Evolutionary conservation across 176 grass and related monocot species (phyloP).

Genomic region (Raddia distichophylla): DNA sequence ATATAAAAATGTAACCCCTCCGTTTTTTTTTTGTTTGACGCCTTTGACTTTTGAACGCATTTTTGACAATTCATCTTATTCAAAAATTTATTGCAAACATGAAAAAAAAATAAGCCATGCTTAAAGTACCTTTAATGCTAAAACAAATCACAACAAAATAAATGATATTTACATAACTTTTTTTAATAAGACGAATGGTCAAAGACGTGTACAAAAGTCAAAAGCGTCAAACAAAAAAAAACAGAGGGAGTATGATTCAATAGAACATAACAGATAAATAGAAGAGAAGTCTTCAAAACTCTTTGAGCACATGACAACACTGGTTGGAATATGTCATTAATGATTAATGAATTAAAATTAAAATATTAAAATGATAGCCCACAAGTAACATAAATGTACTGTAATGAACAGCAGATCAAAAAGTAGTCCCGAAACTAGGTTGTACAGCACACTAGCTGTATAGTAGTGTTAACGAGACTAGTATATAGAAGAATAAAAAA

Average conservation of each 20-base stretch:
- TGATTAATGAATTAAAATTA: constrained; percentile 4
- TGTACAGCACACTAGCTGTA: not conserved
- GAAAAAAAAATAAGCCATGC: too few relatives aligned
- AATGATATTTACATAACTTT: too few relatives aligned
- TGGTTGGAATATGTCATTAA: not conserved
- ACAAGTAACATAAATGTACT: not conserved
- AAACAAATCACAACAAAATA: too few relatives aligned
- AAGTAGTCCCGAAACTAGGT: constrained; percentile 2
- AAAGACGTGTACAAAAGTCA: too few relatives aligned
- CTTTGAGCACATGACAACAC: constrained; percentile 18
- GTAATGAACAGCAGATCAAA: not conserved
- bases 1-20: not conserved
- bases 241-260: not conserved
- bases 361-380: constrained; percentile 29
- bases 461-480: constrained; percentile 10
- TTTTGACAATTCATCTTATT: too few relatives aligned
- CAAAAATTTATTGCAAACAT: too few relatives aligned
- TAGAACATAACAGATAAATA: constrained; percentile 16
- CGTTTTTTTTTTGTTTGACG: too few relatives aligned
- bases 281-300: not conserved
- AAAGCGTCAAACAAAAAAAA: too few relatives aligned
- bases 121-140: too few relatives aligned
- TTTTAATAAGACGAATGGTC: too few relatives aligned
- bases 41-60: too few relatives aligned
- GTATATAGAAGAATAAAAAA: constrained; percentile 12